Percentiles rank a stretch among this genome's conserved stretches.
These are phyloP conservation scores for Schizophyllum amplum DNA, from an alignment of 1,284 basidiomycete genomes.

Conservation along the genomic window DNA sequence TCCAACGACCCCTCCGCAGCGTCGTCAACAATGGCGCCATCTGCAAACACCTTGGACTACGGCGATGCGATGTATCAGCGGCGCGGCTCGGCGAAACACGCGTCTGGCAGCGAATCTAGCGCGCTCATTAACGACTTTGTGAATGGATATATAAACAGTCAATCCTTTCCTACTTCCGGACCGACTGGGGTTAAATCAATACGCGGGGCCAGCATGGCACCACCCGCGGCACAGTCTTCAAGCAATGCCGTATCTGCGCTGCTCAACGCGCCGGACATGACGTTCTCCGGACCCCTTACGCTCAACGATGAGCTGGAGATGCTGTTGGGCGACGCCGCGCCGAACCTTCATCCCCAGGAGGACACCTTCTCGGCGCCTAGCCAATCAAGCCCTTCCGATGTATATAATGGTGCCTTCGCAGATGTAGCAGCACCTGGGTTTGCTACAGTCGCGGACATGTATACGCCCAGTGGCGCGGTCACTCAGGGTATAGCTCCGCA, in stretches of 20 bases:
- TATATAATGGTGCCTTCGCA: not conserved
- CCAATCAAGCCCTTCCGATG: not conserved
- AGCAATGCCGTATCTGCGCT: not conserved
- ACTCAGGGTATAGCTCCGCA: not conserved
- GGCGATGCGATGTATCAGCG: not conserved
- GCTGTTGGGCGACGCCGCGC: not conserved
- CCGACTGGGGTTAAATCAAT: not conserved
- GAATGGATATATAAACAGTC: not conserved
- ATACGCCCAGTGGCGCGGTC: not conserved
- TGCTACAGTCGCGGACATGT: not conserved
- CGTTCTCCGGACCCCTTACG: not conserved
- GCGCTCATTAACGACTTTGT: not conserved
- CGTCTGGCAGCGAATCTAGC: not conserved
- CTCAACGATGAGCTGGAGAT: not conserved
- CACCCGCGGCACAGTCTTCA: not conserved
- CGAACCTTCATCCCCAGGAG: not conserved
- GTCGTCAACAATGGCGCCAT: not conserved
- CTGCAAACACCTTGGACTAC: not conserved
- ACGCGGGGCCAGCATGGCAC: not conserved
- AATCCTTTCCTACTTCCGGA: not conserved
- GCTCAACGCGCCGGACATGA: not conserved
- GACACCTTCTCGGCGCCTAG: not conserved
- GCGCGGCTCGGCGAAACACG: not conserved
- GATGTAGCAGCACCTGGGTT: not conserved
- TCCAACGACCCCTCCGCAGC: not conserved